Percentiles rank a stretch among this genome's conserved stretches.
phyloP scores from a whole-genome alignment of 2,329 filamentous ascomycete species.

The Neurospora sp. region DNA sequence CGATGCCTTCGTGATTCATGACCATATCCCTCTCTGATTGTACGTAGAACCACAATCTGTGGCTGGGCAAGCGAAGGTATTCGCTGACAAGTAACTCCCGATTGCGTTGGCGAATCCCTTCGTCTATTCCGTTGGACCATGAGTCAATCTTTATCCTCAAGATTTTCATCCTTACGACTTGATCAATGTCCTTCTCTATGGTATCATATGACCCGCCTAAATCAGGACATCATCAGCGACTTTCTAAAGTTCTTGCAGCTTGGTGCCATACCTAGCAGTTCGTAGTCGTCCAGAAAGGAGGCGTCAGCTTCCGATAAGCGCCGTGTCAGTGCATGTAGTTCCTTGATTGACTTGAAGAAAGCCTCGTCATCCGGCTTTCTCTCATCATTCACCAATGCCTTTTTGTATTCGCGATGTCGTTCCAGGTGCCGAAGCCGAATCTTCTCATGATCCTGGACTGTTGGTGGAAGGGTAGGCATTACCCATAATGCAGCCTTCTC shows the following conservation, averaged over 20 bases:
- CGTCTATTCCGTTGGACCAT: conserved; percentile 21
- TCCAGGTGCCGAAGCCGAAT: neutral
- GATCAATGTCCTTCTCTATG: conserved; percentile 17
- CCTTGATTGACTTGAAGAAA: neutral
- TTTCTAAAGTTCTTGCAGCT: neutral
- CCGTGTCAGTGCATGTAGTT: neutral
- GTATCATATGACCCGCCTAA: conserved; percentile 17
- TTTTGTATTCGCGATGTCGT: neutral
- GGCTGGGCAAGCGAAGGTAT: conserved; percentile 18
- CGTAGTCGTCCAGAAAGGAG: neutral
- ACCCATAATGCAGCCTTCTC: conserved; percentile 1
- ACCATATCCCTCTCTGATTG: neutral
- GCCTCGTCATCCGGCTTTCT: neutral
- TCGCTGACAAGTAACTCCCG: conserved; percentile 17
- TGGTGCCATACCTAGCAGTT: neutral
- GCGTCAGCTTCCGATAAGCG: neutral
- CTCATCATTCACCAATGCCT: neutral
- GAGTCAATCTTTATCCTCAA: conserved; percentile 23
- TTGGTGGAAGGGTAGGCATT: neutral
- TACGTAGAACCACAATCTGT: neutral
- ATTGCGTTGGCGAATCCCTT: conserved; percentile 18
- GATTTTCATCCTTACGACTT: conserved; percentile 18
- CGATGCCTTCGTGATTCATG: neutral
- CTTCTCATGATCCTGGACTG: neutral
- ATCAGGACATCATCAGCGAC: conserved; percentile 1